Evolutionary conservation across 441 rosid species (phyloP).

Genomic region (Melastoma candidum): DNA sequence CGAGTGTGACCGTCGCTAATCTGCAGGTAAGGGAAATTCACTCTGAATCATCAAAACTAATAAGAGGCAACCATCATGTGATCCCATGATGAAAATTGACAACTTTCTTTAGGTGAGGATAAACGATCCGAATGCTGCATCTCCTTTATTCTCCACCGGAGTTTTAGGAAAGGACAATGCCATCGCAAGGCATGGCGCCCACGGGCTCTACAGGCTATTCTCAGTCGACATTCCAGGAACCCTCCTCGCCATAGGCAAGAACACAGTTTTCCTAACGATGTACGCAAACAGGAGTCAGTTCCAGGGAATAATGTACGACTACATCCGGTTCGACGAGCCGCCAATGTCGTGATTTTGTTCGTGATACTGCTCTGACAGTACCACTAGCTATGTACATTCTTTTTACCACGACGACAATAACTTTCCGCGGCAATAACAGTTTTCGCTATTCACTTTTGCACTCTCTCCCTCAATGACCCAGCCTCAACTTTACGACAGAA

Average conservation of each 20-base stretch:
- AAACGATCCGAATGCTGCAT: conserved; percentile 21
- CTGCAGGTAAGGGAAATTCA: conserved; percentile 8
- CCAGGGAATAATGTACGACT: conserved; percentile 1
- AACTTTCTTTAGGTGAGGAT: not conserved
- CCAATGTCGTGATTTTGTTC: no score
- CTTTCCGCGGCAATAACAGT: no score
- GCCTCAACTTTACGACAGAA: no score
- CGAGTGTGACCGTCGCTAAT: conserved; percentile 7
- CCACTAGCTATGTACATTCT: no score
- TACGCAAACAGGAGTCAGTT: not conserved
- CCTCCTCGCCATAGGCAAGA: not conserved
- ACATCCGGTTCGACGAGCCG: not conserved
- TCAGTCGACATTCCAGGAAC: conserved; percentile 2
- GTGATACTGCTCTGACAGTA: no score
- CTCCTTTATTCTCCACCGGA: conserved; percentile 44
- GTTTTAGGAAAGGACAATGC: conserved; percentile 11
- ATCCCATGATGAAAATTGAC: no score
- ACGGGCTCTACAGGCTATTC: conserved; percentile 12
- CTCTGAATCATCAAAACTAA: no score
- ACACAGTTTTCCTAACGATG: conserved; percentile 3
- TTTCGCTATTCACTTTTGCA: no score
- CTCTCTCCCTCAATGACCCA: no score
- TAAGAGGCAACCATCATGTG: no score
- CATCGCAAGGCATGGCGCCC: conserved; percentile 12
- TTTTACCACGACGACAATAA: no score